Conservation (phyloP, 2,329 filamentous ascomycete genomes). For the Fusarium stilboides region DNA sequence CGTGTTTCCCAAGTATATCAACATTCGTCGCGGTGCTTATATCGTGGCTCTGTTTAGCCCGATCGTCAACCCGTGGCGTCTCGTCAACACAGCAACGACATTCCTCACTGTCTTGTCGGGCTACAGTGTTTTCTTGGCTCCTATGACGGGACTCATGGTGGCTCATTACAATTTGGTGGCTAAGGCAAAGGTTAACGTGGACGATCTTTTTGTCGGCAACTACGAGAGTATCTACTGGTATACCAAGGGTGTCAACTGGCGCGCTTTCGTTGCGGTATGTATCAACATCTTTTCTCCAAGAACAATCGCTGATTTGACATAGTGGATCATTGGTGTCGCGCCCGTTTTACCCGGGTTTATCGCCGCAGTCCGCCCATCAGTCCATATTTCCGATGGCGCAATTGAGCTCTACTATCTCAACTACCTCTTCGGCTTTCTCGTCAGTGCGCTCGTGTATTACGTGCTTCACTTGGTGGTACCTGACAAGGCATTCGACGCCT, state of each 20-base stretch:
- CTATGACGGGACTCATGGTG: constrained; percentile 60
- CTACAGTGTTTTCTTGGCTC: constrained; percentile 58
- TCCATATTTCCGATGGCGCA: constrained; percentile 55
- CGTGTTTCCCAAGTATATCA: constrained; percentile 56
- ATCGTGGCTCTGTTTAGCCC: constrained; percentile 56
- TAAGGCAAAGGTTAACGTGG: constrained; percentile 55
- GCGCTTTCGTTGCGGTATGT: constrained; percentile 58
- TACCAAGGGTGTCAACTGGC: constrained; percentile 58
- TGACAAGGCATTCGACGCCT: constrained; percentile 45
- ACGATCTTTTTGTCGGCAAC: constrained; percentile 54
- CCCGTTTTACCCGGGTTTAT: constrained; percentile 62
- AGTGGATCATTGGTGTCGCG: constrained; percentile 59
- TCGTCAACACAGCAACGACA: constrained; percentile 56
- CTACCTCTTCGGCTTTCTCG: constrained; percentile 57
- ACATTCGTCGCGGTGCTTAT: constrained; percentile 58
- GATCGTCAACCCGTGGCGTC: constrained; percentile 57
- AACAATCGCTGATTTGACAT: constrained; percentile 4
- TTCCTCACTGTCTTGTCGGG: constrained; percentile 57
- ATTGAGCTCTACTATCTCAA: constrained; percentile 58
- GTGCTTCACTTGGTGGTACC: constrained; percentile 54
- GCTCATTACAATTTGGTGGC: constrained; percentile 55
- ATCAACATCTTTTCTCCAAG: too few relatives aligned
- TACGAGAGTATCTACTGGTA: constrained; percentile 59
- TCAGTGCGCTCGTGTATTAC: constrained; percentile 53
- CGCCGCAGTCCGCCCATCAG: constrained; percentile 55